phyloP scores from a whole-genome alignment of 2,329 filamentous ascomycete genomes.

The Fusarium sp. region DNA sequence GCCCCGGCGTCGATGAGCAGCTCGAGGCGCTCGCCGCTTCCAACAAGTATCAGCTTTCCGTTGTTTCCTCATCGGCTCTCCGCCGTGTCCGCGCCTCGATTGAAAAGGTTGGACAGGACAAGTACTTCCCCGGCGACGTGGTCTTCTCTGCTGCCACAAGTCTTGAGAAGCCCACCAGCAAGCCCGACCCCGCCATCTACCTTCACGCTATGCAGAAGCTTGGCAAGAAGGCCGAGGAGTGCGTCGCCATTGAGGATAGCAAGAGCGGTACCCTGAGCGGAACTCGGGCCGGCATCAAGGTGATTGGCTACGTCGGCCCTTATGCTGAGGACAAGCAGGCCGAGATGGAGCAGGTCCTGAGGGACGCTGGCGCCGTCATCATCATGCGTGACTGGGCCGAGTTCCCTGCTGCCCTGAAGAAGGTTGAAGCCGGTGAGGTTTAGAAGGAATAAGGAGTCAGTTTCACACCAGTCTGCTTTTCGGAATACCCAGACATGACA shows the following conservation, averaged over 20 bases:
- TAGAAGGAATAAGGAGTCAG: slow-evolving; percentile 31
- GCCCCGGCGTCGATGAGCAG: slow-evolving; percentile 74
- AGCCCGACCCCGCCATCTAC: slow-evolving; percentile 93
- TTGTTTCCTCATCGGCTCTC: slow-evolving; percentile 85
- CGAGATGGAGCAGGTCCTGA: slow-evolving; percentile 73
- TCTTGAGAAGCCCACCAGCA: slow-evolving; percentile 82
- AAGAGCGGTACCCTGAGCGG: slow-evolving; percentile 83
- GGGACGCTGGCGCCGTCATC: slow-evolving; percentile 70
- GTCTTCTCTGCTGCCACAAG: slow-evolving; percentile 87
- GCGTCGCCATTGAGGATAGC: slow-evolving; percentile 88
- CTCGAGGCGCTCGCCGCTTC: slow-evolving; percentile 71
- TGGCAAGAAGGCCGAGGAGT: slow-evolving; percentile 77
- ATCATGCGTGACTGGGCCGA: slow-evolving; percentile 72
- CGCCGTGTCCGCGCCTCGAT: slow-evolving; percentile 82
- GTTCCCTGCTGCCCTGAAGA: slow-evolving; percentile 61
- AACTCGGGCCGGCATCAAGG: slow-evolving; percentile 80
- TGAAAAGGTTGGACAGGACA: slow-evolving; percentile 81
- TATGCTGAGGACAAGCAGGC: slow-evolving; percentile 72
- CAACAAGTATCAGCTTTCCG: slow-evolving; percentile 78
- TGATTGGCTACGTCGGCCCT: slow-evolving; percentile 87
- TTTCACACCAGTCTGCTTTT: slow-evolving; percentile 29
- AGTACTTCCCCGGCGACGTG: slow-evolving; percentile 80
- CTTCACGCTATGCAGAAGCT: slow-evolving; percentile 79
- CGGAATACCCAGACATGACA: slow-evolving; percentile 34
- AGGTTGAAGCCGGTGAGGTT: slow-evolving; percentile 57